A percentile compares a stretch with the other conserved stretches of the same genome.
These are phyloP conservation scores for Neurospora sp. DNA, from an alignment of 495 filamentous ascomycete genomes.

Conservation along the genomic window DNA sequence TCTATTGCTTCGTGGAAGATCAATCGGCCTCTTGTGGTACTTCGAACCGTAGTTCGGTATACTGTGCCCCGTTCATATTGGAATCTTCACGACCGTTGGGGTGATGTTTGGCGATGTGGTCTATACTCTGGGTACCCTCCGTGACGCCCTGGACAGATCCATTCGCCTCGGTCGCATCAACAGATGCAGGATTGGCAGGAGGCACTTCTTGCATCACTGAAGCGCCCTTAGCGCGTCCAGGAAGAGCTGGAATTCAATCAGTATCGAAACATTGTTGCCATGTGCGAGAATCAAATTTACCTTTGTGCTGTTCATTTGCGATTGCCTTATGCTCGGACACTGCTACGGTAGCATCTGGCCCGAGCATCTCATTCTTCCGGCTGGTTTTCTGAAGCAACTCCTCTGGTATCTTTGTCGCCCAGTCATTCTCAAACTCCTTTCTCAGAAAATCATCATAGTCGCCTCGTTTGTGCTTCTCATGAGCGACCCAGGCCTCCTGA, in stretches of 20 bases:
- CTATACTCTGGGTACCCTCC: not conserved
- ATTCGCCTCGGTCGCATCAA: not conserved
- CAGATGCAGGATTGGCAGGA: not conserved
- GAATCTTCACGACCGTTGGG: not conserved
- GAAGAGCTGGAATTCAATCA: not conserved
- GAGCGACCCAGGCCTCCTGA: conserved; percentile 50
- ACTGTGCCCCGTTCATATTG: not conserved
- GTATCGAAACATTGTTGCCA: not conserved
- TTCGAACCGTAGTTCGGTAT: not conserved
- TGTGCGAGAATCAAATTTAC: not conserved
- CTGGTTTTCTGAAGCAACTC: not conserved
- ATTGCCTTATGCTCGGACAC: not conserved
- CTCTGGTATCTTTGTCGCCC: conserved; percentile 50
- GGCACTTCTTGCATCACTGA: not conserved
- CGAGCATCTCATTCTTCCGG: not conserved
- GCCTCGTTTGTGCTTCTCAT: conserved; percentile 52
- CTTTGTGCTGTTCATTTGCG: not conserved
- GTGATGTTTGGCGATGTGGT: not conserved
- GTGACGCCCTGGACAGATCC: not conserved
- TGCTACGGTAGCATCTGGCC: not conserved
- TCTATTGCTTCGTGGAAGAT: not conserved
- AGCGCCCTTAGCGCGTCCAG: not conserved
- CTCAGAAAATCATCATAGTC: conserved; percentile 61
- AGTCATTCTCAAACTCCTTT: conserved; percentile 55
- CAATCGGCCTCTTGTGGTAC: not conserved